phyloP scores from a whole-genome alignment of 1,284 basidiomycete species.

The Gomphus bonarii region DNA sequence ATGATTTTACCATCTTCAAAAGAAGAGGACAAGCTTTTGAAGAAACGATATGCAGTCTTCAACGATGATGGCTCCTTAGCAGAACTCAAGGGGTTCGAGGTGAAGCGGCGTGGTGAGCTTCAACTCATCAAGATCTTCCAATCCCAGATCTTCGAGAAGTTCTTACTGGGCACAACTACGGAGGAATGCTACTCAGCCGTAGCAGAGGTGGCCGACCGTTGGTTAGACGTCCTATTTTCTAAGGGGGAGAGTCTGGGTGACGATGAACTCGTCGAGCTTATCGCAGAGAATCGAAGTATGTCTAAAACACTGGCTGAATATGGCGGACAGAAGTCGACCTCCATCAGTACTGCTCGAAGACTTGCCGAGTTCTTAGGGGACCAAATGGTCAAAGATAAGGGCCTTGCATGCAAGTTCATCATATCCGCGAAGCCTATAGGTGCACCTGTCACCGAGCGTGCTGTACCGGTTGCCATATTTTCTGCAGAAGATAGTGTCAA shows the following conservation, averaged over 20 bases:
- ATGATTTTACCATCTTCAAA: conserved; percentile 99
- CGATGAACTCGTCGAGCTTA: conserved; percentile 93
- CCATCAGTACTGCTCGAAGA: conserved; percentile 92
- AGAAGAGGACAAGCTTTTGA: conserved; percentile 97
- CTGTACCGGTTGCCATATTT: conserved; percentile 98
- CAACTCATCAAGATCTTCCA: conserved; percentile 99
- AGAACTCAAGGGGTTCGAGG: conserved; percentile 98
- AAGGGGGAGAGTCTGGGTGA: conserved; percentile 79
- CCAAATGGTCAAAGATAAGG: conserved; percentile 99
- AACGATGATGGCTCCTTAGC: conserved; percentile 96
- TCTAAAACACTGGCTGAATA: conserved; percentile 95
- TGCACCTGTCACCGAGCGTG: conserved; percentile 94
- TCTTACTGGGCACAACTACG: conserved; percentile 85
- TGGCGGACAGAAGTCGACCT: conserved; percentile 93
- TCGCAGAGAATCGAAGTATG: conserved; percentile 99
- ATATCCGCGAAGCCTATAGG: conserved; percentile 92
- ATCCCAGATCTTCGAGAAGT: conserved; percentile 97
- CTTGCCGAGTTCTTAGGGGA: conserved; percentile 96
- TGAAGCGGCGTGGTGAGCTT: conserved; percentile 95
- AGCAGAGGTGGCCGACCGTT: conserved; percentile 90
- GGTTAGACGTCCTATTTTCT: conserved; percentile 93
- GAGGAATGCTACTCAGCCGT: conserved; percentile 96
- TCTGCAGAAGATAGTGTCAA: conserved; percentile 91
- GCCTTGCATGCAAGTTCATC: conserved; percentile 97
- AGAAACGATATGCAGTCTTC: conserved; percentile 99